A percentile compares a stretch with the other conserved stretches of the same genome.
phyloP scores from a whole-genome alignment of 2,329 filamentous ascomycete species.

The Taxawa tesnikishii region DNA sequence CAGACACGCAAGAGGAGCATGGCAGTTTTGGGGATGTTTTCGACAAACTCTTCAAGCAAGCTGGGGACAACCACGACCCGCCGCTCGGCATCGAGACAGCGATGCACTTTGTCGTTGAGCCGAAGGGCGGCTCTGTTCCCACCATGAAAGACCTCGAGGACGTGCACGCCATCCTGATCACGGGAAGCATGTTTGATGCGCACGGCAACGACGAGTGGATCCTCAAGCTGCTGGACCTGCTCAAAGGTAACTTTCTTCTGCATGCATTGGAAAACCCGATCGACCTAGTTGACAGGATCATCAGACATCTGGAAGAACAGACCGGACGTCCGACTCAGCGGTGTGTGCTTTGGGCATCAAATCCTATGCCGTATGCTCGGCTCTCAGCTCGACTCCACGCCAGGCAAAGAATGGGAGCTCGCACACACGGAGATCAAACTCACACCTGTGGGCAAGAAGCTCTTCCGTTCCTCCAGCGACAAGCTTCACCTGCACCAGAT shows the following conservation, averaged over 20 bases:
- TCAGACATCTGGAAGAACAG: slow-evolving; percentile 37
- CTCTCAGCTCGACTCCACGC: slow-evolving; percentile 22
- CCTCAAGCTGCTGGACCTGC: slow-evolving; percentile 27
- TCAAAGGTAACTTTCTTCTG: slow-evolving; percentile 25
- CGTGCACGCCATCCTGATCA: slow-evolving; percentile 32
- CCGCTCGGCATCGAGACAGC: slow-evolving; percentile 42
- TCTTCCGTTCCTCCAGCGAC: slow-evolving; percentile 25
- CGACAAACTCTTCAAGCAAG: slow-evolving; percentile 37
- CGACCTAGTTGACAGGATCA: slow-evolving; percentile 4
- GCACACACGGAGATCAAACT: slow-evolving; percentile 30
- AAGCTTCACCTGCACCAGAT: slow-evolving; percentile 32
- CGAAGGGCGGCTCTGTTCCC: slow-evolving; percentile 30
- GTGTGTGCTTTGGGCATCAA: slow-evolving; percentile 38
- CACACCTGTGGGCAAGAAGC: slow-evolving; percentile 24
- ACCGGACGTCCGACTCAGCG: slow-evolving; percentile 38
- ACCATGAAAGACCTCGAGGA: slow-evolving; percentile 33
- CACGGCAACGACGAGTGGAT: slow-evolving; percentile 34
- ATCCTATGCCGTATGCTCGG: slow-evolving; percentile 32
- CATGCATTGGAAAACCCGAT: not conserved
- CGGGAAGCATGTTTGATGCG: slow-evolving; percentile 35
- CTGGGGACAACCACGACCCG: slow-evolving; percentile 41
- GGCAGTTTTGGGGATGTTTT: slow-evolving; percentile 45
- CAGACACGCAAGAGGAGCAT: slow-evolving; percentile 34
- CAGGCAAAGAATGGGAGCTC: slow-evolving; percentile 33
- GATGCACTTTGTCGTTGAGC: slow-evolving; percentile 41